These are phyloP conservation scores for Lactarius akahatsu DNA, from an alignment of 768 basidiomycete species.

Conservation along the genomic window DNA sequence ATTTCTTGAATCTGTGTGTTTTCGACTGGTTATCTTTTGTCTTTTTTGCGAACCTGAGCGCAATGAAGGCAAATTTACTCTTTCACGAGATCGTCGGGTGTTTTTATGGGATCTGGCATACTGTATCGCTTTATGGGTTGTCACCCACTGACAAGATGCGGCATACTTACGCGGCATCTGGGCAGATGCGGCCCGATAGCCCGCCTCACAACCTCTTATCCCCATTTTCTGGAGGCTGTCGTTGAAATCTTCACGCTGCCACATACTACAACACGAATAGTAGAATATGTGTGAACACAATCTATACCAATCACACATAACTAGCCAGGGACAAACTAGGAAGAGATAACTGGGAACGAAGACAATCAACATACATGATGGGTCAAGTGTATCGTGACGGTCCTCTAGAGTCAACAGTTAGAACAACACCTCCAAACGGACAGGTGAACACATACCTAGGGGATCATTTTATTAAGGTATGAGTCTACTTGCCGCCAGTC, in stretches of 20 bases:
- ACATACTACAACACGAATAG: neutral
- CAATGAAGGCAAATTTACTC: conserved; percentile 11
- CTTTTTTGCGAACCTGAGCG: neutral
- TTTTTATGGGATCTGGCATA: conserved; percentile 27
- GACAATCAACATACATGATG: conserved; percentile 16
- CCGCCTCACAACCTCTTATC: neutral
- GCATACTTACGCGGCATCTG: too few relatives aligned
- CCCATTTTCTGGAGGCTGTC: too few relatives aligned
- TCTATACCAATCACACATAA: conserved; percentile 23
- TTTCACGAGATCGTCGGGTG: conserved; percentile 25
- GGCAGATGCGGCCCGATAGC: neutral
- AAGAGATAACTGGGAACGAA: conserved; percentile 8
- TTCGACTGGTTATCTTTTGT: neutral
- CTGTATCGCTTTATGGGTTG: neutral
- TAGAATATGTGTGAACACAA: neutral
- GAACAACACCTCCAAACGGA: neutral
- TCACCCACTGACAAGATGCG: too few relatives aligned
- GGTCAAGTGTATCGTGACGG: conserved; percentile 7
- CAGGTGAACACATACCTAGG: neutral
- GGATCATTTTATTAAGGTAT: conserved; percentile 5
- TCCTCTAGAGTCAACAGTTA: conserved; percentile 8
- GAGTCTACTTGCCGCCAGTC: conserved; percentile 77
- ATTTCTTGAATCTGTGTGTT: conserved; percentile 63
- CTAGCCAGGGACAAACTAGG: conserved; percentile 25
- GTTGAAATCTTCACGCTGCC: neutral